A percentile compares a stretch with the other conserved stretches of the same genome.
These are phyloP conservation scores for Amoebophrya sp. DNA, from an alignment of 169 alveolate species.

Conservation along the genomic window DNA sequence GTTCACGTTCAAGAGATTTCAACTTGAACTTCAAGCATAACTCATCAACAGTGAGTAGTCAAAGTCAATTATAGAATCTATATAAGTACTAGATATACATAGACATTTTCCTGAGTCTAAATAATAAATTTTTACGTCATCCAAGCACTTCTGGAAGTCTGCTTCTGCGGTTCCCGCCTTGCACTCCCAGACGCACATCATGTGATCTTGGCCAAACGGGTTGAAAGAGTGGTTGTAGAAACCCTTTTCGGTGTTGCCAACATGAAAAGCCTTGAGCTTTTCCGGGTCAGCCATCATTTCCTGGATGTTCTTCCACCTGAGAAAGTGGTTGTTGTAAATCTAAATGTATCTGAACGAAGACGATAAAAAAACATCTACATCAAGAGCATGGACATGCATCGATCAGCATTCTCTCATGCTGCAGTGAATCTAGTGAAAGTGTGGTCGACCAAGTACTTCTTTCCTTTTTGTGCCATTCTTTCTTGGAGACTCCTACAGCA, in stretches of 20 bases:
- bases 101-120: too few relatives aligned
- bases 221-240: constrained; percentile 10
- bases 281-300: constrained; percentile 2
- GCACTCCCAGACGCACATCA: neutral
- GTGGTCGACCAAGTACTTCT: too few relatives aligned
- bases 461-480: too few relatives aligned
- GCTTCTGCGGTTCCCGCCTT: constrained; percentile 4
- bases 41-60: neutral
- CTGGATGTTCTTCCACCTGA: neutral
- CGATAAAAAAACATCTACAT: too few relatives aligned
- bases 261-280: neutral
- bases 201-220: neutral
- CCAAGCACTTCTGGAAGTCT: neutral
- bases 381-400: too few relatives aligned
- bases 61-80: neutral
- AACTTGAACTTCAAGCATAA: neutral
- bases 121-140: too few relatives aligned
- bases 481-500: too few relatives aligned
- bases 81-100: too few relatives aligned
- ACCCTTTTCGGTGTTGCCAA: neutral
- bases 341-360: too few relatives aligned
- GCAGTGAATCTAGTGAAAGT: too few relatives aligned
- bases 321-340: too few relatives aligned
- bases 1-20: neutral
- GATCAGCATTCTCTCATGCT: too few relatives aligned